These are phyloP conservation scores for Paecilomyces dactylethromorphus DNA, from an alignment of 2,329 filamentous ascomycete species.

Conservation along the genomic window DNA sequence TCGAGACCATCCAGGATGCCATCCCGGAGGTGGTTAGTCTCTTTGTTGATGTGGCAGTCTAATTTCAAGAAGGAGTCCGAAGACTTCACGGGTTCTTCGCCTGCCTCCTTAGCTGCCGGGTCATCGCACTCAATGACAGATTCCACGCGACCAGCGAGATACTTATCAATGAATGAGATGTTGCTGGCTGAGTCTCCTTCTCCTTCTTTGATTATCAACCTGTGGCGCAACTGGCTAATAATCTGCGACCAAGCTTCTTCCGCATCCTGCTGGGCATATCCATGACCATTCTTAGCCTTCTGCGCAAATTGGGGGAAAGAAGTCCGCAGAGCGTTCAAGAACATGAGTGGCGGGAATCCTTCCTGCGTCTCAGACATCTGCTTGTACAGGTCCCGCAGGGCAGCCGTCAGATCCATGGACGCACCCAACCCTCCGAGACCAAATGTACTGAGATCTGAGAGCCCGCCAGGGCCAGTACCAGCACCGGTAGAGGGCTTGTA, in stretches of 20 bases:
- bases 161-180: constrained; percentile 78
- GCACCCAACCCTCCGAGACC: constrained; percentile 53
- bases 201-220: constrained; percentile 59
- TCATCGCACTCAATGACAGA: constrained; percentile 80
- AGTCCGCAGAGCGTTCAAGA: constrained; percentile 70
- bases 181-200: constrained; percentile 26
- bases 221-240: constrained; percentile 71
- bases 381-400: constrained; percentile 77
- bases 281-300: constrained; percentile 70
- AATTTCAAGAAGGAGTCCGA: constrained; percentile 83
- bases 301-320: constrained; percentile 92
- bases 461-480: constrained; percentile 20
- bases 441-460: constrained; percentile 45
- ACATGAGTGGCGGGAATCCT: constrained; percentile 75
- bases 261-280: constrained; percentile 95
- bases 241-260: constrained; percentile 99
- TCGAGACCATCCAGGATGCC: constrained; percentile 75
- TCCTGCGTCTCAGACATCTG: constrained; percentile 85
- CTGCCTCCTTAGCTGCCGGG: constrained; percentile 63
- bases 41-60: constrained; percentile 85
- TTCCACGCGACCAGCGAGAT: constrained; percentile 76
- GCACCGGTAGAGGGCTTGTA: constrained; percentile 45
- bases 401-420: constrained; percentile 65
- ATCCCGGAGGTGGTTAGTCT: constrained; percentile 85
- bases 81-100: constrained; percentile 61